Evolutionary conservation across 2,329 filamentous ascomycete genomes (phyloP), one percentile per base, ranked within the genome.

Genomic region (Aschersonia sp.): DNA sequence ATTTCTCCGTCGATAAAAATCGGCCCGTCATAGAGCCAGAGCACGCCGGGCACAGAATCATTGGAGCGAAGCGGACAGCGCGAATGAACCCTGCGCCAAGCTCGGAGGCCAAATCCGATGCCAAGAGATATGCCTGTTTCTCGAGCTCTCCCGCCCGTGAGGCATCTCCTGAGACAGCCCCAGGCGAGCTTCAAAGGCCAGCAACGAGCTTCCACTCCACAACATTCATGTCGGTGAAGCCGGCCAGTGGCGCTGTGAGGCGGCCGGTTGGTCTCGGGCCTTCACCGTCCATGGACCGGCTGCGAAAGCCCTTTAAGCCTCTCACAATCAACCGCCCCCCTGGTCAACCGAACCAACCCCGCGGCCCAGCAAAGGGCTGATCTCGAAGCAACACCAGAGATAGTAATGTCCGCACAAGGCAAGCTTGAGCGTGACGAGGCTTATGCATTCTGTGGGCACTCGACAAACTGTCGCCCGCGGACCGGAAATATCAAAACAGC

Each of bases 271-370:
- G 66, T 0, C 54, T 76, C 40, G 68, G 66, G 4, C 64, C 68
- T 0, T 66, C 73, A 33, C 64, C 70, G 42, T 68, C 71, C 0
- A 68, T 78, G 56, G 69, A 74, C 45, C 67, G 66, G 53, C 57
- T 78, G 45, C 65, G 67, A 47, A 76, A 70, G 56, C 76, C 76
- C 5, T 79, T 79, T 49, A 78, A 75, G 60, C 72, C 71, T 42
- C 61, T 78, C 54, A 78, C 73, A 9, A 70, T 78, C 22, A 72
- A 69, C 49, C 65, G 71, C 32, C 62, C 63, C 8, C 35, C 35
- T 9, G 35, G 35, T 12, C 35, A 37, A 12, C 35, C 35, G 35
- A 37, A 22, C 22, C 22, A 22, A 22, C 22, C 22, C 2, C 22
- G 22, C 22, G 22, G 22, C 22, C 22, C 22, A 3, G 22, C 22